phyloP scores from a whole-genome alignment of 768 basidiomycete genomes.

The Pulveroboletus frians region DNA sequence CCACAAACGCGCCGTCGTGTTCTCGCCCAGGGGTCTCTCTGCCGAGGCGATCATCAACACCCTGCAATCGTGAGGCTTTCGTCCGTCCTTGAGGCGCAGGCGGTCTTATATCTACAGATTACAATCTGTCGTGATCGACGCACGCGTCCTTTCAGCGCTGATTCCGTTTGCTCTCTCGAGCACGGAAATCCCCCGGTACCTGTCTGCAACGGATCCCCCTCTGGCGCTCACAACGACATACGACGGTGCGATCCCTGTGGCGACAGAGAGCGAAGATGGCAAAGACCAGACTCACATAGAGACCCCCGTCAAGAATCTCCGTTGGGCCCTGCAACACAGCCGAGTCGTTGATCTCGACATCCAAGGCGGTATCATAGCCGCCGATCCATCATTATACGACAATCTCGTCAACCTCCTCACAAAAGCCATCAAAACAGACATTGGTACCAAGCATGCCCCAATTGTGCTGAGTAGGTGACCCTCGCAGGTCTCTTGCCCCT shows the following conservation, averaged over 20 bases:
- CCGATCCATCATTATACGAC: slow-evolving; percentile 52
- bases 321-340: slow-evolving; percentile 60
- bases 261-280: slow-evolving; percentile 17
- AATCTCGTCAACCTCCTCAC: slow-evolving; percentile 66
- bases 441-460: slow-evolving; percentile 38
- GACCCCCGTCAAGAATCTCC: slow-evolving; percentile 48
- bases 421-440: slow-evolving; percentile 43
- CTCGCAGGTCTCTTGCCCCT: neutral
- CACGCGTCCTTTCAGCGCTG: slow-evolving; percentile 50
- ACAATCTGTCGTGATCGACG: slow-evolving; percentile 14
- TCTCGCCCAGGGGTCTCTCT: slow-evolving; percentile 40
- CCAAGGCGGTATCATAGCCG: slow-evolving; percentile 42
- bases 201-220: slow-evolving; percentile 11
- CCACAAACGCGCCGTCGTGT: slow-evolving; percentile 57
- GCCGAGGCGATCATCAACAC: slow-evolving; percentile 38
- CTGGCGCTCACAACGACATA: slow-evolving; percentile 52
- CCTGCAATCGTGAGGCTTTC: slow-evolving; percentile 35
- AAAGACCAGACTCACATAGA: slow-evolving; percentile 24
- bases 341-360: slow-evolving; percentile 70
- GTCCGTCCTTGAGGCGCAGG: neutral
- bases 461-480: slow-evolving; percentile 57
- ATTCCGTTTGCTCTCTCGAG: slow-evolving; percentile 58
- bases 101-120: slow-evolving; percentile 13
- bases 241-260: slow-evolving; percentile 39
- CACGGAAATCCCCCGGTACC: slow-evolving; percentile 37